Evolutionary conservation across 768 basidiomycete genomes (phyloP), one percentile per base, ranked within the genome.

Genomic region (Pholiota molesta): DNA sequence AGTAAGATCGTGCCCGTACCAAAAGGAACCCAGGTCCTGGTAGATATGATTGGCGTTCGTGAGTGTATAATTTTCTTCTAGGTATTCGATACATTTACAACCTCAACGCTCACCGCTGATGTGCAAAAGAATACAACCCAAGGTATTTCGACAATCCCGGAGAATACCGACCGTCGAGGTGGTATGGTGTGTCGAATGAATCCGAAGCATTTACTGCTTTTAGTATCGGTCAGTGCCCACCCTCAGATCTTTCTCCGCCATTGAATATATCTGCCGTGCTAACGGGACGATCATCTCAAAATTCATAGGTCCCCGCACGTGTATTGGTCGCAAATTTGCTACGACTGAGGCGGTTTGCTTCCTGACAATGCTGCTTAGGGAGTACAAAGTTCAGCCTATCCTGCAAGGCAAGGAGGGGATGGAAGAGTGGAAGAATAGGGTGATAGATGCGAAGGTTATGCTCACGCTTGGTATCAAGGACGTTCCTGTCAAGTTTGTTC

Each of bases 241-340:
- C n/a, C n/a, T n/a, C n/a, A n/a, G n/a, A n/a, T n/a, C n/a, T n/a
- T n/a, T n/a, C n/a, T n/a, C n/a, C n/a, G n/a, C n/a, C n/a, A n/a
- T n/a, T n/a, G n/a, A n/a, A n/a, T n/a, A n/a, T n/a, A n/a, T n/a
- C n/a, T n/a, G n/a, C n/a, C n/a, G n/a, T n/a, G n/a, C 26, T 47
- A 17, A 56, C 5, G 11, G 3, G 29, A 35, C 53, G 19, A n/a
- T 52, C 21, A 3, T 17, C 26, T n/a, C n/a, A n/a, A n/a, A n/a
- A n/a, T 35, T 35, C 3, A 37, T 37, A 37, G 35, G 35, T 37
- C 35, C 35, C 35, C 35, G 35, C 35, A 37, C 35, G 35, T 37
- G 35, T 37, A 37, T 86, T 16, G 86, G 86, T 7, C 74, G 83
- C 33, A 83, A 79, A 62, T 88, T 88, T 62, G 83, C 86, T 4